phyloP scores from a whole-genome alignment of 106 monocot species.

The Dendrobium huoshanense region DNA sequence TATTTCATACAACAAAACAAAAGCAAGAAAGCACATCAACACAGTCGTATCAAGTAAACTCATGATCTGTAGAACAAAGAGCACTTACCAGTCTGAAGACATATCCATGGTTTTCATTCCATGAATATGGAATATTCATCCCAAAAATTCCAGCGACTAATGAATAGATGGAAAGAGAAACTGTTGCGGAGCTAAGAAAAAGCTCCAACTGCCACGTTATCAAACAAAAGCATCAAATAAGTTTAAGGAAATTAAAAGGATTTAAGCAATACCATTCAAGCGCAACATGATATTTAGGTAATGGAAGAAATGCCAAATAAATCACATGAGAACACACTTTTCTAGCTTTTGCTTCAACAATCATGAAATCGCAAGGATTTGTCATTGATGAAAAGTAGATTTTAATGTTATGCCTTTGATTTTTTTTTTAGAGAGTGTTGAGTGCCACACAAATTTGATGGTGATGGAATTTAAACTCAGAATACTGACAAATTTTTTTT shows the following conservation, averaged over 20 bases:
- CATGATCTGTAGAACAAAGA: background rate
- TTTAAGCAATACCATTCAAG: background rate
- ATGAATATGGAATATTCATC: slow-evolving; percentile 94
- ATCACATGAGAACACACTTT: background rate
- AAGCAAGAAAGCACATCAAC: no score
- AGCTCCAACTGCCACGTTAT: slow-evolving; percentile 59
- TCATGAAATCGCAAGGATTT: no score
- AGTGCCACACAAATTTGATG: no score
- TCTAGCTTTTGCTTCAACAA: no score
- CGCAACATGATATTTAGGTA: background rate
- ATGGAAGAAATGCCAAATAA: background rate
- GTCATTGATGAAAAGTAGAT: no score
- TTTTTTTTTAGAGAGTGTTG: no score
- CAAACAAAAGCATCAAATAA: background rate
- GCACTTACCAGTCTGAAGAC: slow-evolving; percentile 55
- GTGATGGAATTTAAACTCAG: no score
- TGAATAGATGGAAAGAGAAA: slow-evolving; percentile 71
- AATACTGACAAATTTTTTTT: no score
- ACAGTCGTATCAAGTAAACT: background rate
- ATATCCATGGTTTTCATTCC: slow-evolving; percentile 70
- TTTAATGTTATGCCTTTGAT: no score
- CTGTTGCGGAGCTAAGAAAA: slow-evolving; percentile 84
- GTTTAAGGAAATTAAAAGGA: background rate
- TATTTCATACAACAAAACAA: no score
- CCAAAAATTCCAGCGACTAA: slow-evolving; percentile 92